Evolutionary conservation across 2,329 filamentous ascomycete species (phyloP), one percentile per base, ranked within the genome.

Genomic region (Leptographium radiaticola): DNA sequence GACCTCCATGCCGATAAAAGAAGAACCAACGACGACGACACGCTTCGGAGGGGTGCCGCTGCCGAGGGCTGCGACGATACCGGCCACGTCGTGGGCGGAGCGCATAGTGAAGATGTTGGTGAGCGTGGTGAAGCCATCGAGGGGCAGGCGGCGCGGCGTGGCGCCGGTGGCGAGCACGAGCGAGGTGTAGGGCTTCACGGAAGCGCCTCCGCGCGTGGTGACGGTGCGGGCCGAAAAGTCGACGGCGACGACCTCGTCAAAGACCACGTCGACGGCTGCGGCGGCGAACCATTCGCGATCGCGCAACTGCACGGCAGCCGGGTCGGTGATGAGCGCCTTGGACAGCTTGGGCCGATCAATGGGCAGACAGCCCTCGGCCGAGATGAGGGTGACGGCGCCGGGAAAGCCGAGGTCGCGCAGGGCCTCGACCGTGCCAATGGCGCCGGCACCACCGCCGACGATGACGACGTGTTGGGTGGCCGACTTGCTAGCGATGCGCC

Each of bases 1-100:
- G n/a, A 94, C 80, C 69, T 98, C 93, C 87, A 98, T 94, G 43
- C 93, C 93, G 64, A 98, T 98, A 69, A 98, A 98, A 0, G 89
- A 95, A 56, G 86, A 91, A 43, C 93, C 93, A 53, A 98, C 76
- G 15, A 98, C 76, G 48, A 95, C 89, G 60, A 98, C 82, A 68
- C 95, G 96, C 76, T 95, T 96, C 12, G 9, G 6, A 11, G 15
- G 6, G 40, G 2, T 20, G 64, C 87, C 85, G 45, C 81, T 75
- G 34, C 89, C 89, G 48, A 95, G 86, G 8, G 89, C 88, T 1
- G 74, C 76, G 31, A 89, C 75, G 59, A 98, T 96, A 55, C 75
- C 76, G 66, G 90, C 81, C 0, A 84, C 80, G 64, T 97, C 84
- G 44, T 83, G 76, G n/a, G 94, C 74, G 12, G 75, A 83, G 53